Base-by-base conservation (phyloP, 345 rosid genomes). In the Lenwebbia sp. region DNA sequence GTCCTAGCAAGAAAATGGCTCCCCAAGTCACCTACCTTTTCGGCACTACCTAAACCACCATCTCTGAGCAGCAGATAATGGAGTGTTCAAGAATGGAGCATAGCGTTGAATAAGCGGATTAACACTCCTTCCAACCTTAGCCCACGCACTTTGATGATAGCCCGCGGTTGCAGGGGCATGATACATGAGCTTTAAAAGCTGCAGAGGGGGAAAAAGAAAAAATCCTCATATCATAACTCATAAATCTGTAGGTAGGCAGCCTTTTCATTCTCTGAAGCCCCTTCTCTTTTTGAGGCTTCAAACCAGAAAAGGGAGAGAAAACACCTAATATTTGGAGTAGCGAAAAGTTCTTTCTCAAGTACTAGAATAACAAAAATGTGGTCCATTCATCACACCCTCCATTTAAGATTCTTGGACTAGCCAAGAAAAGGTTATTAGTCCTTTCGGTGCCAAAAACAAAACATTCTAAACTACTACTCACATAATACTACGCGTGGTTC, bases 161-260 rank as follows among this genome's bases (percentile, higher is more conserved):
- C 95, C 92, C 44, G 96, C 95, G 28, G 98, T 93, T 37, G 92
- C 96, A 12, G 99, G 99, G 53, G 99, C 98, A 26, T 95, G 95
- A 91, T 96, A 93, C 99, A 97, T 96, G 87, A 95, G 97, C 93
- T 97, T 97, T 94, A 97, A 82, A 26, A 96, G 93, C 99, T 97
- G 94, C 84, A 87, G 88, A 0, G 70, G 82, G 87, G 57, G 40
- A 14, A 52, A 37, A 52, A 85, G 17, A 28, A 47, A 33, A 23
- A 58, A 41, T 7, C 30, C 81, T 44, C 33, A 10, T 57, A 12
- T n/a, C 25, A 33, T 44, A 54, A 52, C 84, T 53, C 60, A 22
- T 28, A 52, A 56, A 56, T 83, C 84, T 41, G 10, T 52, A 83
- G 47, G 44, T 50, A 26, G 60, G 60, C 19, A 0, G 13, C 21